Evolutionary conservation across 176 grass and related monocot genomes (phyloP).

Genomic region (Bolboschoenus planiculmis): DNA sequence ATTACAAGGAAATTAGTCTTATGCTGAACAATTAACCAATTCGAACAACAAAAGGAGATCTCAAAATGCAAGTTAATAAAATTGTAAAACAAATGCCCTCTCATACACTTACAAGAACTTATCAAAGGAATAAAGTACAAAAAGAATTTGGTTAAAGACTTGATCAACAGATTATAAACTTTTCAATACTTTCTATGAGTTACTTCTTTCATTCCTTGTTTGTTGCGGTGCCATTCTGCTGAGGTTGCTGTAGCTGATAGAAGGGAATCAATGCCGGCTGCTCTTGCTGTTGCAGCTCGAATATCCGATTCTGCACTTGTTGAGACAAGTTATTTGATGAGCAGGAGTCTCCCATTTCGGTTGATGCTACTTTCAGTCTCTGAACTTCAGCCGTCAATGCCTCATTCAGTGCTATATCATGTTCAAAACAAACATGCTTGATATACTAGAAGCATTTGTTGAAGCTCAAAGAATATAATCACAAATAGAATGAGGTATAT

Average conservation of each 20-base stretch:
- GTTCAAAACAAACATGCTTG: not conserved
- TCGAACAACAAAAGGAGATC: conserved; percentile 25
- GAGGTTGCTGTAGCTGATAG: conserved; percentile 49
- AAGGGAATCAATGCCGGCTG: conserved; percentile 54
- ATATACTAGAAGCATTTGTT: not conserved
- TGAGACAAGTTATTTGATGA: conserved; percentile 37
- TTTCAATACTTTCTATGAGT: not conserved
- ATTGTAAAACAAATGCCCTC: conserved; percentile 26
- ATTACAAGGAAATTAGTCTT: not conserved
- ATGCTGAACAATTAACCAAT: conserved; percentile 13
- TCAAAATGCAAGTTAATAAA: conserved; percentile 39
- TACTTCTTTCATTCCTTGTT: conserved; percentile 37
- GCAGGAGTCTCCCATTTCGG: conserved; percentile 41
- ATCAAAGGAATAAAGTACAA: conserved; percentile 27
- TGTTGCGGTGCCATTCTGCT: conserved; percentile 38
- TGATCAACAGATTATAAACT: conserved; percentile 28
- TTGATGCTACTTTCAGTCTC: conserved; percentile 58
- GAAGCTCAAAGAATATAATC: not conserved
- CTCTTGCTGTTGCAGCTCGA: conserved; percentile 46
- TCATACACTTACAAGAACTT: conserved; percentile 38
- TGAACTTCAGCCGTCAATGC: conserved; percentile 77
- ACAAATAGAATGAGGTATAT: not conserved
- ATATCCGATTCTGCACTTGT: conserved; percentile 63
- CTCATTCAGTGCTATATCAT: conserved; percentile 67
- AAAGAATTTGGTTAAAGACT: conserved; percentile 51